Evolutionary conservation across 345 rosid genomes (phyloP).

Genomic region (Combretum micranthum): DNA sequence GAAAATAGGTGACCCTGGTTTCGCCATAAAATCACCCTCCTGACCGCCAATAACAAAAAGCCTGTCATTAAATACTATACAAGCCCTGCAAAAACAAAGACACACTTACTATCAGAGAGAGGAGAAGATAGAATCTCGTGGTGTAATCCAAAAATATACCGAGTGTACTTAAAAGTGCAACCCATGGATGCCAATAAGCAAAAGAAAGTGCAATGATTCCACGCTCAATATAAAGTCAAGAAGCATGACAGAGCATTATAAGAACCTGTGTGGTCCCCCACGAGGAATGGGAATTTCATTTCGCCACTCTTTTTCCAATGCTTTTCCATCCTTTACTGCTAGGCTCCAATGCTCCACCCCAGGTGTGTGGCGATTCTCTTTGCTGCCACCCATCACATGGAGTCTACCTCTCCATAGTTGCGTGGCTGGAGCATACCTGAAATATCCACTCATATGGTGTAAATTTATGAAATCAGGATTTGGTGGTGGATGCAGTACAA

Average conservation of each 20-base stretch:
- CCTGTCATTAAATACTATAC: conserved; percentile 39
- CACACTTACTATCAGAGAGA: neutral
- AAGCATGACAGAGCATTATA: neutral
- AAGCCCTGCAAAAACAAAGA: conserved; percentile 41
- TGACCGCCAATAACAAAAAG: conserved; percentile 75
- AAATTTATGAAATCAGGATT: neutral
- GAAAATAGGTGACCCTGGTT: conserved; percentile 79
- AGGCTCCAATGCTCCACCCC: conserved; percentile 83
- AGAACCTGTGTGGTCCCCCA: conserved; percentile 89
- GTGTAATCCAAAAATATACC: too few relatives aligned
- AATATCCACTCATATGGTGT: neutral
- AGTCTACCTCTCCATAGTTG: conserved; percentile 92
- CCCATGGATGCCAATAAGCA: neutral
- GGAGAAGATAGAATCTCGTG: neutral
- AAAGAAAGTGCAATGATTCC: neutral
- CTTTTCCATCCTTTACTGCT: conserved; percentile 68
- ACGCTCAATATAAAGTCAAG: neutral
- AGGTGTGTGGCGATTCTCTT: conserved; percentile 73
- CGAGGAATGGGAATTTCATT: conserved; percentile 67
- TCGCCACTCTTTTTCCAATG: conserved; percentile 55
- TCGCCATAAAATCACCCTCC: conserved; percentile 89
- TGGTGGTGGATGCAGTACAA: neutral
- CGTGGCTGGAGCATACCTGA: conserved; percentile 88
- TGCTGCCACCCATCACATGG: conserved; percentile 90
- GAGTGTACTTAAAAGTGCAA: neutral